Conservation (phyloP, 306 rosid genomes). For the Dalbergia oliveri region DNA sequence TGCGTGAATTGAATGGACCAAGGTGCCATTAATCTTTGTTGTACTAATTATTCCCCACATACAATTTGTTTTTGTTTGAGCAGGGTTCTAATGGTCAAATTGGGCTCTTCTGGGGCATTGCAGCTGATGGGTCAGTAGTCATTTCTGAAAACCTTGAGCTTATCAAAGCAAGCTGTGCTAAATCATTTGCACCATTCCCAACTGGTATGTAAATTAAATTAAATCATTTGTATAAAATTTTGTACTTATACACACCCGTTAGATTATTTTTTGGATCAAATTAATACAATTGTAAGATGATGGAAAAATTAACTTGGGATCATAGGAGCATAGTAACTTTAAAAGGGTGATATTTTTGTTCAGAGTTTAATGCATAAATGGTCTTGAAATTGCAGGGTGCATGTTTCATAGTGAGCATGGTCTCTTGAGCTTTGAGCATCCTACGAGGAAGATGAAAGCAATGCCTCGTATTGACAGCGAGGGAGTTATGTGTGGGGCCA, state of each 20-base stretch:
- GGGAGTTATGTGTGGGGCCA: constrained; percentile 94
- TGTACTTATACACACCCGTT: background rate
- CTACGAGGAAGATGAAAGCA: constrained; percentile 89
- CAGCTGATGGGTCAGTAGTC: constrained; percentile 82
- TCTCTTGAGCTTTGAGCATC: constrained; percentile 83
- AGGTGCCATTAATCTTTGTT: background rate
- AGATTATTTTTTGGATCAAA: background rate
- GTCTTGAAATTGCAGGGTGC: constrained; percentile 67
- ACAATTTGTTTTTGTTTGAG: constrained; percentile 34
- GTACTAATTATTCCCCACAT: background rate
- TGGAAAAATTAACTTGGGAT: background rate
- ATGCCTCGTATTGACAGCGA: constrained; percentile 95
- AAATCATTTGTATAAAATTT: background rate
- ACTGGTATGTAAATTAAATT: constrained; percentile 57
- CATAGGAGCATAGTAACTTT: background rate
- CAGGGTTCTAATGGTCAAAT: constrained; percentile 79
- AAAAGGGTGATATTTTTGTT: background rate
- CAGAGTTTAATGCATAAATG: constrained; percentile 6
- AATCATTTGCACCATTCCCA: constrained; percentile 96
- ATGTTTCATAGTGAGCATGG: constrained; percentile 93
- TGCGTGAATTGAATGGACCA: background rate
- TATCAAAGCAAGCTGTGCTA: constrained; percentile 84
- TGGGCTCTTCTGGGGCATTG: constrained; percentile 82
- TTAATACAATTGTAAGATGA: background rate
- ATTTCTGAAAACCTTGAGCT: constrained; percentile 77